phyloP scores from a whole-genome alignment of 768 basidiomycete species.

The Termitomyces sp. region DNA sequence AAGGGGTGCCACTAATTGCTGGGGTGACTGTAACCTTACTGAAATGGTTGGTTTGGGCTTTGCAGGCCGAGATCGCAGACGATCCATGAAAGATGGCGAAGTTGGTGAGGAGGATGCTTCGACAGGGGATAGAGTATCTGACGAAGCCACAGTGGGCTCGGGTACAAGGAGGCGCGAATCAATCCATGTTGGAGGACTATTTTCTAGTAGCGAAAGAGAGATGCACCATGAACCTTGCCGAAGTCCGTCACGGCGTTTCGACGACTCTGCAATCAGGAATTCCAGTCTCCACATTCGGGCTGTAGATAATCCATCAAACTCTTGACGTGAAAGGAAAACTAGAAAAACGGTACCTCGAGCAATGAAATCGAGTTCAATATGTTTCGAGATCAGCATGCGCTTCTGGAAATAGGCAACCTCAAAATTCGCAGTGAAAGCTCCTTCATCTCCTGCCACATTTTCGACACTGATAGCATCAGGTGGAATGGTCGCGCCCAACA shows the following conservation, averaged over 20 bases:
- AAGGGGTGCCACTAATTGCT: constrained; percentile 26
- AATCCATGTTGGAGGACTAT: constrained; percentile 54
- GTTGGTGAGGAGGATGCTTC: not conserved
- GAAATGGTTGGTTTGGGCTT: constrained; percentile 29
- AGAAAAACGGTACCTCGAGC: constrained; percentile 34
- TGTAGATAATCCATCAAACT: constrained; percentile 13
- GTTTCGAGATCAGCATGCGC: constrained; percentile 59
- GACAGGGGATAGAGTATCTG: not conserved
- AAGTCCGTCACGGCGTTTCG: constrained; percentile 3
- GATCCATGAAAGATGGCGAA: constrained; percentile 9
- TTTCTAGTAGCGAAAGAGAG: constrained; percentile 44
- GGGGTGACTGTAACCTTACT: constrained; percentile 30
- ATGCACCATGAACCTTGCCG: constrained; percentile 43
- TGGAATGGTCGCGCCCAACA: constrained; percentile 36
- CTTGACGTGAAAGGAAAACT: not conserved
- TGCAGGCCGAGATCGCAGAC: not conserved
- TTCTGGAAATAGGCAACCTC: constrained; percentile 58
- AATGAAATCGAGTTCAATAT: constrained; percentile 59
- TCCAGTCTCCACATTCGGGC: constrained; percentile 54
- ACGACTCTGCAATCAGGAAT: constrained; percentile 31
- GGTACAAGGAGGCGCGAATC: constrained; percentile 46
- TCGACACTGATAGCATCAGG: constrained; percentile 53
- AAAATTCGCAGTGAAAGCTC: constrained; percentile 49
- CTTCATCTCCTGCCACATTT: constrained; percentile 43
- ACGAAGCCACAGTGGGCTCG: constrained; percentile 15